Evolutionary conservation across 2,329 filamentous ascomycete genomes (phyloP).

Genomic region (Venturiaceae sp.): DNA sequence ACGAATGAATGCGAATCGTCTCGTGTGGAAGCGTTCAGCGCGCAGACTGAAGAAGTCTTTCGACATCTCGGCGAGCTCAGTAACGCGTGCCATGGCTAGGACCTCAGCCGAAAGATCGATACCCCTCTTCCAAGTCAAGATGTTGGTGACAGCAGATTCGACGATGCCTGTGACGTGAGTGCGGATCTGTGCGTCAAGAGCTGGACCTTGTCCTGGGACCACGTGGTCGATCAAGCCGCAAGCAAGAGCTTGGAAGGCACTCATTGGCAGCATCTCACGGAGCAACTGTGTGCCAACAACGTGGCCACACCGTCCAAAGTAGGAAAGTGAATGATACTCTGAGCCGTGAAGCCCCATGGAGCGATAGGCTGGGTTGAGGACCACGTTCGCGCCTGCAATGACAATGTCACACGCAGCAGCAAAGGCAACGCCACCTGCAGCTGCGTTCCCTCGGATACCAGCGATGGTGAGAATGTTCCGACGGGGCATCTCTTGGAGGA

Average conservation of each 20-base stretch:
- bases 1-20: constrained; percentile 30
- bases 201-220: constrained; percentile 21
- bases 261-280: constrained; percentile 28
- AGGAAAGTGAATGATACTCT: constrained; percentile 32
- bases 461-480: constrained; percentile 28
- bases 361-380: constrained; percentile 33
- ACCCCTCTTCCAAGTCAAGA: constrained; percentile 24
- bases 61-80: constrained; percentile 31
- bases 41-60: constrained; percentile 33
- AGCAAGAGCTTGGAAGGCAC: constrained; percentile 25
- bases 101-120: constrained; percentile 22
- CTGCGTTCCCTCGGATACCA: constrained; percentile 31
- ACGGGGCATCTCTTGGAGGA: constrained; percentile 27
- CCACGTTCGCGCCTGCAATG: constrained; percentile 26
- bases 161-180: constrained; percentile 24
- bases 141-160: not conserved
- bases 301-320: constrained; percentile 27
- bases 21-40: constrained; percentile 26
- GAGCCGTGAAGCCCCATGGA: constrained; percentile 25
- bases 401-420: constrained; percentile 26
- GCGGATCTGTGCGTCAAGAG: constrained; percentile 26
- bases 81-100: constrained; percentile 23
- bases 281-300: constrained; percentile 21
- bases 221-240: constrained; percentile 31
- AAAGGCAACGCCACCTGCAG: constrained; percentile 33